Percentiles rank a stretch among this genome's conserved stretches.
Evolutionary conservation across 1,284 basidiomycete species (phyloP).

Genomic region (Puccinia horiana): DNA sequence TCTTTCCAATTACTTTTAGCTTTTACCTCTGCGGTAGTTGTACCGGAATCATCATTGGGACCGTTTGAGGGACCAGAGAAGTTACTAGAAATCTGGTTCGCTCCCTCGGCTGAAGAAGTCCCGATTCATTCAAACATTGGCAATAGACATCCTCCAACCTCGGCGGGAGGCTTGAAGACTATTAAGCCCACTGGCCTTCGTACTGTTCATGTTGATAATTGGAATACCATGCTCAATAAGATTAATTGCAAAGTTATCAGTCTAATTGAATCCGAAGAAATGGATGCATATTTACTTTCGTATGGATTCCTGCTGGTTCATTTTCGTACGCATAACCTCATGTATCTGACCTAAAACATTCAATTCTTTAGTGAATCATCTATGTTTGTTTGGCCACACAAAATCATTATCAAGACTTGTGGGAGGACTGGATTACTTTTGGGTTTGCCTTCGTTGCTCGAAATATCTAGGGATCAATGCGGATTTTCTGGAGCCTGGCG

Average conservation of each 20-base stretch:
- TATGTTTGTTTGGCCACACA: slow-evolving; percentile 91
- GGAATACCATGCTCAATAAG: slow-evolving; percentile 97
- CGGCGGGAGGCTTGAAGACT: slow-evolving; percentile 50
- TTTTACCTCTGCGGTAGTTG: too few relatives aligned
- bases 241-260: slow-evolving; percentile 97
- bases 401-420: slow-evolving; percentile 97
- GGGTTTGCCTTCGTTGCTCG: slow-evolving; percentile 86
- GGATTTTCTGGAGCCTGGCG: slow-evolving; percentile 74
- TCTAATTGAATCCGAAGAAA: slow-evolving; percentile 78
- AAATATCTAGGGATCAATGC: slow-evolving; percentile 79
- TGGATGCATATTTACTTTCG: slow-evolving; percentile 95
- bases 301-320: slow-evolving; percentile 62
- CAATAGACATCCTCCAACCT: slow-evolving; percentile 59
- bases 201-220: slow-evolving; percentile 72
- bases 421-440: slow-evolving; percentile 96
- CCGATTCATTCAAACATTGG: slow-evolving; percentile 59
- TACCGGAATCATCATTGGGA: too few relatives aligned
- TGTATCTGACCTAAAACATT: background rate
- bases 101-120: slow-evolving; percentile 70
- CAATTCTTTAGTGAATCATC: slow-evolving; percentile 88
- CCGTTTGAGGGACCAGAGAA: slow-evolving; percentile 76
- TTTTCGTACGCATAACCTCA: background rate
- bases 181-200: slow-evolving; percentile 67
- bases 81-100: slow-evolving; percentile 96
- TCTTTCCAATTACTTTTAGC: too few relatives aligned